Percentiles rank a stretch among this genome's conserved stretches.
phyloP scores from a whole-genome alignment of 1,284 basidiomycete species.

The Anthracocystis walkeri region DNA sequence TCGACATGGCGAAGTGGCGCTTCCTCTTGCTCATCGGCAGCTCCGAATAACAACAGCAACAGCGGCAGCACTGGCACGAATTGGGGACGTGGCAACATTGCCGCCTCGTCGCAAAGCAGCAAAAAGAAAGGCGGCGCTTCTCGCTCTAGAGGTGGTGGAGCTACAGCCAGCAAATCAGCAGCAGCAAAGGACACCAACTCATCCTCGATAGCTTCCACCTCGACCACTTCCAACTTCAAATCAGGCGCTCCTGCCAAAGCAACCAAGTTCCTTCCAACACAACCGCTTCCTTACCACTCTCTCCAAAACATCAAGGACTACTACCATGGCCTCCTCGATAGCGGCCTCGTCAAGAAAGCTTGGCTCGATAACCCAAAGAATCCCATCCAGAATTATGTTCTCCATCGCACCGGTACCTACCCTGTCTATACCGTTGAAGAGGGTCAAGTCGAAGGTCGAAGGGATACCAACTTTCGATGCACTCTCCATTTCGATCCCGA shows the following conservation, averaged over 20 bases:
- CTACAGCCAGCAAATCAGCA: not conserved
- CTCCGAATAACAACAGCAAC: conserved; percentile 2
- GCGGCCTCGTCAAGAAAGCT: conserved; percentile 49
- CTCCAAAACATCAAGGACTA: conserved; percentile 49
- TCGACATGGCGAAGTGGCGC: conserved; percentile 41
- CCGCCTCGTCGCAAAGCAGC: conserved; percentile 11
- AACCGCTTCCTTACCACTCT: conserved; percentile 40
- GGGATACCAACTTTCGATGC: conserved; percentile 55
- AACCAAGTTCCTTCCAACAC: conserved; percentile 51
- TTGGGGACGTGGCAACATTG: conserved; percentile 31
- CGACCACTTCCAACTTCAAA: conserved; percentile 25
- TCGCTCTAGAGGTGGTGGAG: conserved; percentile 16
- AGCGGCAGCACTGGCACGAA: conserved; percentile 8
- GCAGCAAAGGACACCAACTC: conserved; percentile 1
- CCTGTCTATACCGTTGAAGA: conserved; percentile 51
- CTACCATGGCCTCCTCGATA: conserved; percentile 47
- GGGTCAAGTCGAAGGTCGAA: conserved; percentile 53
- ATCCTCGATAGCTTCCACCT: conserved; percentile 7
- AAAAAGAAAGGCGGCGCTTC: conserved; percentile 23
- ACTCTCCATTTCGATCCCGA: conserved; percentile 48
- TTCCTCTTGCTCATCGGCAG: conserved; percentile 6
- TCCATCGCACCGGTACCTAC: conserved; percentile 40
- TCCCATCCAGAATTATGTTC: conserved; percentile 56
- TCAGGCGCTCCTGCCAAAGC: conserved; percentile 32
- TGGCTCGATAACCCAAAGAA: conserved; percentile 64